Evolutionary conservation across 23 red algal species (phyloP).

Genomic region (Agarophyton chilense): DNA sequence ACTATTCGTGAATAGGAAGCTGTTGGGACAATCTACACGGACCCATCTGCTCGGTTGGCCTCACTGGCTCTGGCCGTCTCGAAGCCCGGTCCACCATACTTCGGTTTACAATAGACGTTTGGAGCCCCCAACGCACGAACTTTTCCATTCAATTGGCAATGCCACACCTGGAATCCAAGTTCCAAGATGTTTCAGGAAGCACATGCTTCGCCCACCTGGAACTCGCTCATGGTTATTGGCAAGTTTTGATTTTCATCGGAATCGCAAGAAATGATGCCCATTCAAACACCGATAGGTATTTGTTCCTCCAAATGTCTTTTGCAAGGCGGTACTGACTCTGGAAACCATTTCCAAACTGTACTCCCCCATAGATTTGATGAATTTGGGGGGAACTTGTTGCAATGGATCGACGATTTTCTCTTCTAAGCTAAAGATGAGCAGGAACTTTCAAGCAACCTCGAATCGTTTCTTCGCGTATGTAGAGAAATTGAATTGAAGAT

Average conservation of each 20-base stretch:
- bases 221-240: not conserved
- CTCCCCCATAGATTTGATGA: not conserved
- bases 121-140: not conserved
- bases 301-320: not conserved
- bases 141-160: constrained; percentile 24
- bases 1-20: constrained; percentile 16
- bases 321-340: constrained; percentile 13
- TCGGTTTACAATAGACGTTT: constrained; percentile 18
- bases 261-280: not conserved
- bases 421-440: not conserved
- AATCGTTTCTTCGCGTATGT: constrained; percentile 5
- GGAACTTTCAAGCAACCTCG: not conserved
- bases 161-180: not conserved
- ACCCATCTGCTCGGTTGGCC: constrained; percentile 35
- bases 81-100: constrained; percentile 7
- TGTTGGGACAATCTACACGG: constrained; percentile 5
- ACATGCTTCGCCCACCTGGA: constrained; percentile 5
- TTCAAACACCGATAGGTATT: not conserved
- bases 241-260: not conserved
- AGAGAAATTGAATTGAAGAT: constrained; percentile 3
- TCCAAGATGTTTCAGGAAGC: constrained; percentile 14
- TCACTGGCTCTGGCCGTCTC: constrained; percentile 15
- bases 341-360: constrained; percentile 43
- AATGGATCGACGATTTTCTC: constrained; percentile 39
- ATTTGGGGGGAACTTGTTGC: not conserved